phyloP scores from a whole-genome alignment of 177 flowering plant genomes.

The Vitis hybrid region DNA sequence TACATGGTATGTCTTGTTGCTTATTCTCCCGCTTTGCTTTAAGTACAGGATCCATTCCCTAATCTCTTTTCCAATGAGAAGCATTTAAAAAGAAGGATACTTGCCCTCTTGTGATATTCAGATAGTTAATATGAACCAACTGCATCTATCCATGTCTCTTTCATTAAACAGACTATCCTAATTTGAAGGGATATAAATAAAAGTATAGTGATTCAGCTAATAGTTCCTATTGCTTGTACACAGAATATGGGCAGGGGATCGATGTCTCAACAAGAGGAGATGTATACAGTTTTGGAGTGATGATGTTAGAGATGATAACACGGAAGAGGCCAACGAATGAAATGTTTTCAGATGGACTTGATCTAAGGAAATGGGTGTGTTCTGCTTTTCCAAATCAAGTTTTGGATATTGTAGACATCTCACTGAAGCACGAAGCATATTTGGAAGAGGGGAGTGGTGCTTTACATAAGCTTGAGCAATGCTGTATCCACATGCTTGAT shows the following conservation, averaged over 20 bases:
- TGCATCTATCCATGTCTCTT: too few species aligned
- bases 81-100: too few species aligned
- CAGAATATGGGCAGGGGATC: slow-evolving; percentile 2
- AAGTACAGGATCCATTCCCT: too few species aligned
- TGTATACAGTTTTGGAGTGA: background rate
- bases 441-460: background rate
- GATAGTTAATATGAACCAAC: too few species aligned
- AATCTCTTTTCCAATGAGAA: too few species aligned
- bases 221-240: background rate
- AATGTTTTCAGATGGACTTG: background rate
- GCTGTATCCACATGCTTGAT: background rate
- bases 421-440: background rate
- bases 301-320: background rate
- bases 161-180: too few species aligned
- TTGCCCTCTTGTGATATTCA: too few species aligned
- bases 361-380: background rate
- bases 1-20: too few species aligned
- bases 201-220: background rate
- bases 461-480: background rate
- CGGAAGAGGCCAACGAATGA: background rate
- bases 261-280: background rate
- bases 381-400: background rate
- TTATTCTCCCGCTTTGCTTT: too few species aligned
- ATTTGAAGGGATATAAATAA: too few species aligned
- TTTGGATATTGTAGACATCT: slow-evolving; percentile 1